phyloP scores from a whole-genome alignment of 352 stramenopile genomes.

The Globisporangium sylvaticum region DNA sequence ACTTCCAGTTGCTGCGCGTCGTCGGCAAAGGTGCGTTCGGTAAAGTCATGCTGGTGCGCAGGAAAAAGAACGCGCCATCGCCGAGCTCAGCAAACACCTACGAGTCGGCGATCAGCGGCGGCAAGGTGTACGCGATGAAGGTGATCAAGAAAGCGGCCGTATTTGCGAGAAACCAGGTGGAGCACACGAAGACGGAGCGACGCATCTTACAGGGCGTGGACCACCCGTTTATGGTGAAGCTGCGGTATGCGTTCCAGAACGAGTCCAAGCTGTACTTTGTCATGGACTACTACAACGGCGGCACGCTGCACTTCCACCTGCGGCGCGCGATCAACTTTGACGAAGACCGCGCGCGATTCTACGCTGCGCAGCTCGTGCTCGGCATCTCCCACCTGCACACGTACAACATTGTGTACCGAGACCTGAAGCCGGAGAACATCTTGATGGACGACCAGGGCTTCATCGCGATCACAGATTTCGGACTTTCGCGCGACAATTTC shows the following conservation, averaged over 20 bases:
- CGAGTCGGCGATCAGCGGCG: slow-evolving; percentile 8
- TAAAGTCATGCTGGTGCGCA: slow-evolving; percentile 89
- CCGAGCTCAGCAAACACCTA: neutral
- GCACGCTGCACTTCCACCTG: slow-evolving; percentile 81
- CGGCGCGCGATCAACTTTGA: slow-evolving; percentile 66
- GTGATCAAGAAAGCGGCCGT: slow-evolving; percentile 89
- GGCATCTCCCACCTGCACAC: slow-evolving; percentile 81
- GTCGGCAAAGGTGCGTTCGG: slow-evolving; percentile 97
- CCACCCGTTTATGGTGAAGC: slow-evolving; percentile 83
- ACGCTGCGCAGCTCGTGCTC: slow-evolving; percentile 79
- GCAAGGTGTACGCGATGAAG: slow-evolving; percentile 90
- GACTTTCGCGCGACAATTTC: slow-evolving; percentile 75
- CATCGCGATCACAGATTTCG: slow-evolving; percentile 87
- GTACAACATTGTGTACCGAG: slow-evolving; percentile 84
- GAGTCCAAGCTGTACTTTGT: slow-evolving; percentile 85
- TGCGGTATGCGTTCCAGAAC: slow-evolving; percentile 87
- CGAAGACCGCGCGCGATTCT: slow-evolving; percentile 64
- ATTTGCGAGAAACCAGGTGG: slow-evolving; percentile 86
- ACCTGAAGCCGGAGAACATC: slow-evolving; percentile 87
- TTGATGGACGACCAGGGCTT: slow-evolving; percentile 81
- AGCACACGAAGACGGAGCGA: slow-evolving; percentile 90
- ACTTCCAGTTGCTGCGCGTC: slow-evolving; percentile 90
- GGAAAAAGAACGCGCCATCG: slow-evolving; percentile 24
- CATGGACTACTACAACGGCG: slow-evolving; percentile 88
- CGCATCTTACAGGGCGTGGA: slow-evolving; percentile 84